Evolutionary conservation across 2,329 filamentous ascomycete genomes (phyloP), one percentile per base, ranked within the genome.

Genomic region (Xylaria sp.): DNA sequence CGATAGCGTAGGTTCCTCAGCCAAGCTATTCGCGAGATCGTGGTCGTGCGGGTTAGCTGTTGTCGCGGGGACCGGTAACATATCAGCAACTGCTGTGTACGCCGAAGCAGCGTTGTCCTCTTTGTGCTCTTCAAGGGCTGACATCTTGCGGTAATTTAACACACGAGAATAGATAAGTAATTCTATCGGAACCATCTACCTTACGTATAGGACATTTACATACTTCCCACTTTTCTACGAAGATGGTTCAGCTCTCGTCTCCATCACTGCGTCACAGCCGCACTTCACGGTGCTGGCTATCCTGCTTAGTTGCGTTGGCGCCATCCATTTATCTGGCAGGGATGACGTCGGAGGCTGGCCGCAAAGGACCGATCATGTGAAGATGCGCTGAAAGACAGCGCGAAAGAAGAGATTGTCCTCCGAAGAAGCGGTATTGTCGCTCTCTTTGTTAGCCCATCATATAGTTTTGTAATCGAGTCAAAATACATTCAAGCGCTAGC

Each of bases 1-100:
- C 0, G 80, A 82, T 3, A 82, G 72, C 0, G 80, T 79, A 1
- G 77, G 74, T n/a, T 76, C 75, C 8, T 78, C 75, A 5, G 69
- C 52, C 5, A 79, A 60, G 12, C 70, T 71, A 25, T 70, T 71
- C 15, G 74, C 73, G 23, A 48, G 72, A 43, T 74, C 69, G 28
- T 66, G 55, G n/a, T 74, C 72, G 4, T 62, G 59, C 1, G 76
- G 74, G 10, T 79, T 72, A 1, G 67, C 70, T 2, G 73, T 74
- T 8, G 72, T 74, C n/a, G 74, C 66, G 0, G 80, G 79, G 5
- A 80, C 64, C 6, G 80, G 80, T 10, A 81, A 70, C 4, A 80
- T 66, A 57, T 81, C 77, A 28, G 67, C 67, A 32, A 80, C 25
- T 7, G 70, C 69, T 3, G 75, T 72, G 0, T 69, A 28, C 10